Conservation (phyloP, 208 protist genomes). For the Acanthamoeba royreba region DNA sequence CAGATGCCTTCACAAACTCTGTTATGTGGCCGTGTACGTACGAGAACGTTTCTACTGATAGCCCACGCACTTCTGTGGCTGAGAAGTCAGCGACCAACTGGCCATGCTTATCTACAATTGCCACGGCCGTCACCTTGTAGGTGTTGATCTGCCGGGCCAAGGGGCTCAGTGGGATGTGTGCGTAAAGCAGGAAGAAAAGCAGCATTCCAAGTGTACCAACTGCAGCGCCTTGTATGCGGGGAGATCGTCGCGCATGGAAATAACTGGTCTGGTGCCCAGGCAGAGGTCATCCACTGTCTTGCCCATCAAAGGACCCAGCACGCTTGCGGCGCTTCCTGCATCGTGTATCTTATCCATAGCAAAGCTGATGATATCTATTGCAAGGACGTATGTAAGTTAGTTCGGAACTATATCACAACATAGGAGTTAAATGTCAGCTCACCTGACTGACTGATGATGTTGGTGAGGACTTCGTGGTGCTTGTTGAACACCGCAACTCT, state of each 20-base stretch:
- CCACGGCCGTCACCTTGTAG: not conserved
- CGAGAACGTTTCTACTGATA: not conserved
- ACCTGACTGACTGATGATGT: constrained; percentile 24
- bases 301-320: not conserved
- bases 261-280: constrained; percentile 10
- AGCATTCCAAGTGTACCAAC: not conserved
- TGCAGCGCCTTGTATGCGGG: not conserved
- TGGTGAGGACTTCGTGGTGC: not conserved
- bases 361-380: not conserved
- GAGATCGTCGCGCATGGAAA: not conserved
- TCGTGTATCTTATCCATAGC: not conserved
- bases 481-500: not conserved
- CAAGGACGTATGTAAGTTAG: not conserved
- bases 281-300: not conserved
- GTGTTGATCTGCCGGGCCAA: not conserved
- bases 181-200: not conserved
- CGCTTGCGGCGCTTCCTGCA: not conserved
- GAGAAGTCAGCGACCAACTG: not conserved
- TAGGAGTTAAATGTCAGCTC: not conserved
- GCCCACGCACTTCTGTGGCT: not conserved
- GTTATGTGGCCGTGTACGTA: not conserved
- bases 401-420: not conserved
- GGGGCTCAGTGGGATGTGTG: not conserved
- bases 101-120: not conserved
- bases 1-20: not conserved